Base-by-base conservation (phyloP, 352 stramenopile genomes). In the Aphanomyces stellatus region DNA sequence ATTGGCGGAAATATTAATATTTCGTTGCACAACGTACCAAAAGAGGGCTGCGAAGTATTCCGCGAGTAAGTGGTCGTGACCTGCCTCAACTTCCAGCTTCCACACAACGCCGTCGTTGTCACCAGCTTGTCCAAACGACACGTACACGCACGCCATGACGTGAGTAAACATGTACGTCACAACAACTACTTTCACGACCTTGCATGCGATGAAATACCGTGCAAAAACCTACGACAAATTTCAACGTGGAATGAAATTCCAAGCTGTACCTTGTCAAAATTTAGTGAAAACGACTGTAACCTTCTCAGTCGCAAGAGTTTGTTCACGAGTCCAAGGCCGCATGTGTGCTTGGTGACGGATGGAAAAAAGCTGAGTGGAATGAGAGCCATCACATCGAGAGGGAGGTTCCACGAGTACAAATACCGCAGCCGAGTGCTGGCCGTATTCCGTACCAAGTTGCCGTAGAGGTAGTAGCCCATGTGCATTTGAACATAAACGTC, bases 41-140 rank as follows among this genome's bases (percentile, higher is more conserved):
- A 67, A 67, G n/a, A 60, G 46, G 11, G 60, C 60, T 13, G 13
- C 42, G 24, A 67, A 60, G 24, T 67, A 67, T 37, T 31, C n/a
- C 11, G 33, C n/a, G 0, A 30, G 28, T 4, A 60, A 33, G 42
- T 22, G 17, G 3, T 59, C 15, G 22, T 57, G 25, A 22, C 25
- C 55, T 11, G n/a, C 10, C 5, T 51, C 49, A 19, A 27, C 7
- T 8, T 34, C n/a, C 10, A 60, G 42, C 13, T 30, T 43, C 60
- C 43, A 67, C 41, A 35, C 56, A 53, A 7, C 28, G 55, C 17
- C 2, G 13, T 34, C 35, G 11, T 43, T 22, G 6, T 46, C 35
- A 35, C 19, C 3, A 28, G 25, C 17, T 17, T 24, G 28, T 19
- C 55, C 55, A 51, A 64, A 64, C 15, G 35, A 17, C 8, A 24